Evolutionary conservation across 2,329 filamentous ascomycete species (phyloP).

Genomic region (Blastomyces emzantsi): DNA sequence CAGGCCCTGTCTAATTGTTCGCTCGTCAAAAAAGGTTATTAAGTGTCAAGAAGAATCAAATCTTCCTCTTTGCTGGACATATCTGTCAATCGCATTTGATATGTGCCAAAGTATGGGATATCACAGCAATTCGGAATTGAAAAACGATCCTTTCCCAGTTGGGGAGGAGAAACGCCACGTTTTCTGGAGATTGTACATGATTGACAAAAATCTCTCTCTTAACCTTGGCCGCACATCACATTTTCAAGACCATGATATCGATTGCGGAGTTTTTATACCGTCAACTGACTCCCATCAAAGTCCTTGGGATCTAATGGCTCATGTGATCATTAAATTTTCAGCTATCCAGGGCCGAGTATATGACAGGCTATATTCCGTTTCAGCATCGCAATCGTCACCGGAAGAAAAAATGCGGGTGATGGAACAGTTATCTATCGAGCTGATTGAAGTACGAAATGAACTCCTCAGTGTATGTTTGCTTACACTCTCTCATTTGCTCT

Average conservation of each 20-base stretch:
- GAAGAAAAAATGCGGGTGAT: constrained; percentile 16
- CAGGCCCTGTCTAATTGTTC: constrained; percentile 2
- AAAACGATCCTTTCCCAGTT: constrained; percentile 21
- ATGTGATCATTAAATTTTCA: constrained; percentile 48
- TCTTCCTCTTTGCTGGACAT: constrained; percentile 53
- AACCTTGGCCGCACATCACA: constrained; percentile 50
- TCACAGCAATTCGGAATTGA: constrained; percentile 37
- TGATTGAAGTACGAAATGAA: constrained; percentile 20
- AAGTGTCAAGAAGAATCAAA: constrained; percentile 54
- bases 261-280: constrained; percentile 34
- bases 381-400: constrained; percentile 16
- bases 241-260: constrained; percentile 53
- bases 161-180: constrained; percentile 26
- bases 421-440: constrained; percentile 18
- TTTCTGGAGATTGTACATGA: constrained; percentile 52
- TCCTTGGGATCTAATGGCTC: constrained; percentile 41
- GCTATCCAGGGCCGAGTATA: constrained; percentile 53
- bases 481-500: not conserved
- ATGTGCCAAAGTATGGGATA: constrained; percentile 55
- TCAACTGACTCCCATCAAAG: constrained; percentile 11
- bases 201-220: constrained; percentile 51
- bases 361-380: constrained; percentile 43
- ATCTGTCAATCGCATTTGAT: constrained; percentile 49
- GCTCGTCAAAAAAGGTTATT: constrained; percentile 38
- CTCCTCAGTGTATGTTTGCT: constrained; percentile 17